Conservation (phyloP, 2,329 filamentous ascomycete genomes). For the Penicillium sclerotigenum region DNA sequence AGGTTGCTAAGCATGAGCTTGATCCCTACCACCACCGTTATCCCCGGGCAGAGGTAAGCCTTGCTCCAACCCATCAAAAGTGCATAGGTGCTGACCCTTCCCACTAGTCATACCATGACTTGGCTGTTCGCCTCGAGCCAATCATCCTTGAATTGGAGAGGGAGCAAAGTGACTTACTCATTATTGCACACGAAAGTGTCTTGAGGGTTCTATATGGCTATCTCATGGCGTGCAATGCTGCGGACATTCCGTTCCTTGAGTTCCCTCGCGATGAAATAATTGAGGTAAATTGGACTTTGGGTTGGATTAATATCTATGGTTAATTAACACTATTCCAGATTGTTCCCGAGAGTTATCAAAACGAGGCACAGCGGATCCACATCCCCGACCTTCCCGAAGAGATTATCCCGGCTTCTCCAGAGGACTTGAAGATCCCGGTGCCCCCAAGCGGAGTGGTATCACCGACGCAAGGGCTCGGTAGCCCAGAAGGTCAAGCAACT, state of each 20-base stretch:
- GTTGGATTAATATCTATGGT: neutral
- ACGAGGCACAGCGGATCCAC: slow-evolving; percentile 84
- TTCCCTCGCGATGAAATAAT: slow-evolving; percentile 98
- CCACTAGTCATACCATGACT: slow-evolving; percentile 85
- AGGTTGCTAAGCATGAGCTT: slow-evolving; percentile 85
- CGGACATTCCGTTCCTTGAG: slow-evolving; percentile 85
- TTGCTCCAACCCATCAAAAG: neutral
- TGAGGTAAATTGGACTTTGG: slow-evolving; percentile 55
- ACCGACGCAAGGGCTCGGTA: slow-evolving; percentile 43
- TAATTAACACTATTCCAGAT: slow-evolving; percentile 54
- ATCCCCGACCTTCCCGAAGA: slow-evolving; percentile 66
- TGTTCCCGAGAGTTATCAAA: slow-evolving; percentile 95
- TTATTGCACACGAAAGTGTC: slow-evolving; percentile 98
- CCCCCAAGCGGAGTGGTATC: slow-evolving; percentile 55
- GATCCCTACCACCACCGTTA: slow-evolving; percentile 98
- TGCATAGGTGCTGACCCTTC: neutral
- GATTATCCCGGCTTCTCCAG: slow-evolving; percentile 72
- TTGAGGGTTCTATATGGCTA: slow-evolving; percentile 95
- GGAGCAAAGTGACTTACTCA: slow-evolving; percentile 94
- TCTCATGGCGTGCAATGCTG: slow-evolving; percentile 95
- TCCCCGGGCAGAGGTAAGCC: slow-evolving; percentile 78
- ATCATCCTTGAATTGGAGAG: slow-evolving; percentile 97
- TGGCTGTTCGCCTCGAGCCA: slow-evolving; percentile 94
- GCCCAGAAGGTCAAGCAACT: slow-evolving; percentile 42
- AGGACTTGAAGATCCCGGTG: slow-evolving; percentile 77